These are phyloP conservation scores for Prunella vulgaris DNA, from an alignment of 257 asterid genomes.

Conservation along the genomic window DNA sequence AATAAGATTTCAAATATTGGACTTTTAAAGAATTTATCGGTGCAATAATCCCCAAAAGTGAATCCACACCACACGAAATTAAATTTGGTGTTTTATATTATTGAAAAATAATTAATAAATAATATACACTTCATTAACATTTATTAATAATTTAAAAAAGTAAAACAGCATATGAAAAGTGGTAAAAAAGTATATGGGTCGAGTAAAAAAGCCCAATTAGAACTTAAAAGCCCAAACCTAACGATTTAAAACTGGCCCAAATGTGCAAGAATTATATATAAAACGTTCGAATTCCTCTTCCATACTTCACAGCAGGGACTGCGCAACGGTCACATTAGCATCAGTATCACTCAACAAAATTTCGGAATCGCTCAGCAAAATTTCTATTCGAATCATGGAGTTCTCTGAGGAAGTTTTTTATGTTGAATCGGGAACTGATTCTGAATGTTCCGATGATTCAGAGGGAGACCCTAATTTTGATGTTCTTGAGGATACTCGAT, in stretches of 20 bases:
- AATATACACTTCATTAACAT: too few species aligned
- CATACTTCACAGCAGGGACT: neutral
- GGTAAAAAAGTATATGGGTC: too few species aligned
- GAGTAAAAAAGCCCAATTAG: neutral
- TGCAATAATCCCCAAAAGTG: too few species aligned
- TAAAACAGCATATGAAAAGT: too few species aligned
- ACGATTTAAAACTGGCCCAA: neutral
- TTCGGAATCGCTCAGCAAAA: slow-evolving; percentile 4
- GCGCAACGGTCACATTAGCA: slow-evolving; percentile 1
- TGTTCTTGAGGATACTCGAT: slow-evolving; percentile 42
- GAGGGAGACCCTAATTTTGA: slow-evolving; percentile 50
- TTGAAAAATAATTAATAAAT: too few species aligned
- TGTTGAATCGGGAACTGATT: slow-evolving; percentile 31
- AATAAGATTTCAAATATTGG: too few species aligned
- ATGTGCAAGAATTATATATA: neutral
- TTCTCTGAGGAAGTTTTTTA: slow-evolving; percentile 1
- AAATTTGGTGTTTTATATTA: too few species aligned
- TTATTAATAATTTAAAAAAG: too few species aligned
- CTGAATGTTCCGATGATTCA: slow-evolving; percentile 51
- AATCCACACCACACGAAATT: too few species aligned
- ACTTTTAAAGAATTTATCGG: too few species aligned
- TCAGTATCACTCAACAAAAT: too few species aligned
- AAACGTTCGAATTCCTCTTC: neutral
- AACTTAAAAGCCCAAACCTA: neutral
- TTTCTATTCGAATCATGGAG: slow-evolving; percentile 25